Percentiles rank a stretch among this genome's conserved stretches.
These are phyloP conservation scores for Antitrichia curtipendula DNA, from an alignment of 225 moss, liverwort and hornwort species.

Conservation along the genomic window DNA sequence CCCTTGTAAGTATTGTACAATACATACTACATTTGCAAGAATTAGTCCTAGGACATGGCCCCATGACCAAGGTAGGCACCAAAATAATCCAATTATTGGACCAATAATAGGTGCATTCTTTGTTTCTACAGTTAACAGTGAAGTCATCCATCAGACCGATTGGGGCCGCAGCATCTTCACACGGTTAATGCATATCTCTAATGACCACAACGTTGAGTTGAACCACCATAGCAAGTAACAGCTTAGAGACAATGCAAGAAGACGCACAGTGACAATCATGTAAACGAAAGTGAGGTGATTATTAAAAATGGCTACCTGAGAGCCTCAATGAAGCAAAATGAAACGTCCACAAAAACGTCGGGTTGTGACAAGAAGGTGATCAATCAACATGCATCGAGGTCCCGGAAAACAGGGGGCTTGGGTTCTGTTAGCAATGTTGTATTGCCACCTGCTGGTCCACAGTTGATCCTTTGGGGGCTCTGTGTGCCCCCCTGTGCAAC, in stretches of 20 bases:
- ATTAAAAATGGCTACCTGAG: neutral
- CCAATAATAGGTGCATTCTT: neutral
- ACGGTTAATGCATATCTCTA: neutral
- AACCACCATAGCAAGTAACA: neutral
- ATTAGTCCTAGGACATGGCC: neutral
- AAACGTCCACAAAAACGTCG: neutral
- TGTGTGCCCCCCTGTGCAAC: slow-evolving; percentile 85
- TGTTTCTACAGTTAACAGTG: neutral
- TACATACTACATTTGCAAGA: neutral
- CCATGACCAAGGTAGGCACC: neutral
- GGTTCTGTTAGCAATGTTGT: slow-evolving; percentile 62
- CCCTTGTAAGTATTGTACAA: too few species aligned
- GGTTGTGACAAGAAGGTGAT: neutral
- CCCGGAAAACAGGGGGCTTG: slow-evolving; percentile 55
- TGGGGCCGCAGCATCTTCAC: neutral
- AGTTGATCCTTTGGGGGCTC: slow-evolving; percentile 47
- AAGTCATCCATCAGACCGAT: neutral
- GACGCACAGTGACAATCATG: neutral
- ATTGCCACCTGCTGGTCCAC: slow-evolving; percentile 75
- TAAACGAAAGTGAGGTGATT: neutral
- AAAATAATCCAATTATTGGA: neutral
- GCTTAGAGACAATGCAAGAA: neutral
- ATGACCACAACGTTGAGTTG: neutral
- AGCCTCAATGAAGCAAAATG: neutral
- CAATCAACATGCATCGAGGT: slow-evolving; percentile 57